Evolutionary conservation across 768 basidiomycete species (phyloP), one percentile per base, ranked within the genome.

Genomic region (Lentinula lateritia): DNA sequence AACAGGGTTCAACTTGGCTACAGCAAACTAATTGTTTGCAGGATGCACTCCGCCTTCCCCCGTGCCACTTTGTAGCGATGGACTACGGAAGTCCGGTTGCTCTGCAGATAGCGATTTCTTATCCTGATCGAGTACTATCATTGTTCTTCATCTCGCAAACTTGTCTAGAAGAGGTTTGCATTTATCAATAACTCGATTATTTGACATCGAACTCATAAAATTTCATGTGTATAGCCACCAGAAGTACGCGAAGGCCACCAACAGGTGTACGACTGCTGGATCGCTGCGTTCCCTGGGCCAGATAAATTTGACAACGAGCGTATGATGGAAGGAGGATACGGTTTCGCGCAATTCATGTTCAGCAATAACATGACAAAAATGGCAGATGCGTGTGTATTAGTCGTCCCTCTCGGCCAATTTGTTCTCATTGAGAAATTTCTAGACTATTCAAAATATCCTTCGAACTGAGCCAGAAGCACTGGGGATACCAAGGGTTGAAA

Each of bases 21-120:
- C 28, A 28, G 28, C 28, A 28, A 28, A 28, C 28, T 4, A 12
- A 15, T 52, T 43, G 36, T 54, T 18, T n/a, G 34, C 58, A 74
- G 73, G 68, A 69, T 64, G 66, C 71, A 6, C 61, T 72, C 46
- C 45, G 65, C 35, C 66, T 73, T 6, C 69, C 72, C 3, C 68
- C 71, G 0, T 59, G 69, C 15, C 71, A 72, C 62, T 55, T 74
- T 45, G 71, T 72, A 35, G 72, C 69, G 8, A 53, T 72, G 13
- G 64, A 67, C 7, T 67, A 71, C 28, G 71, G 71, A 3, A 63
- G 67, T 10, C 63, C 65, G 36, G 63, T 72, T 18, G 67, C 65
- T 23, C 54, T 72, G 8, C 68, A 72, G 52, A 52, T 72, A 52
- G 69, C 72, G 4, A 52, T 65, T 13, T 32, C 45, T 5, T 65